Base-by-base conservation (phyloP, 805 yeast species). In the Saccharomycopsis microspora region DNA sequence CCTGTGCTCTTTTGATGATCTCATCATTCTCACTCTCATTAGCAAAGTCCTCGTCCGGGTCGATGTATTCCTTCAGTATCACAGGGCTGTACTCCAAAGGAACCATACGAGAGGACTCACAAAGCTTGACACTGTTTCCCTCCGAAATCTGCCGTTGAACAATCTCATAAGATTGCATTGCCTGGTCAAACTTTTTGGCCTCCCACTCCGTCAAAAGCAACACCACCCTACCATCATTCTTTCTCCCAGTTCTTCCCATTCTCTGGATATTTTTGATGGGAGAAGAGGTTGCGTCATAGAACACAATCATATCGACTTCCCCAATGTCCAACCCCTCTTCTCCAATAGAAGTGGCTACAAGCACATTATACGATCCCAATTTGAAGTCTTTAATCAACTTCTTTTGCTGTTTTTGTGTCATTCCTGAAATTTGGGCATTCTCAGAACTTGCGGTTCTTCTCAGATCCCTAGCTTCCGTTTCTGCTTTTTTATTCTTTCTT, bases 321-420 rank as follows among this genome's bases (percentile, higher is more conserved):
- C 98, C 98, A 55, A 93, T 94, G 68, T 93, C 98, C 54, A 93
- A 71, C 41, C 99, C 99, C 69, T 93, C 99, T 62, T 93, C 99
- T 42, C 97, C 99, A 59, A 93, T 90, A 0, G 96, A 88, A 0
- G 99, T 93, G 4, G 97, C 96, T 4, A 93, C 96, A 27, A 93
- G 66, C 5, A 86, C 78, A 59, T 93, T 94, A 57, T 76, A 76
- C 1, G 64, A 69, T 5, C 95, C 96, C 0, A 63, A 58, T 57
- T 82, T 85, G 64, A 93, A 93, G 49, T 80, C 70, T 32, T 73
- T 72, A 32, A 93, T 81, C 7, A 86, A 73, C 48, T 80, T 82
- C 55, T 86, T 87, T 58, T 93, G 99, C 41, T 76, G 72, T 57
- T 84, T 85, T 58, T 93, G 99, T 36, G 77, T 79, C 97, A 93